Percentiles rank a stretch among this genome's conserved stretches.
phyloP scores from a whole-genome alignment of 441 rosid genomes.

The Aquilaria agallochum region DNA sequence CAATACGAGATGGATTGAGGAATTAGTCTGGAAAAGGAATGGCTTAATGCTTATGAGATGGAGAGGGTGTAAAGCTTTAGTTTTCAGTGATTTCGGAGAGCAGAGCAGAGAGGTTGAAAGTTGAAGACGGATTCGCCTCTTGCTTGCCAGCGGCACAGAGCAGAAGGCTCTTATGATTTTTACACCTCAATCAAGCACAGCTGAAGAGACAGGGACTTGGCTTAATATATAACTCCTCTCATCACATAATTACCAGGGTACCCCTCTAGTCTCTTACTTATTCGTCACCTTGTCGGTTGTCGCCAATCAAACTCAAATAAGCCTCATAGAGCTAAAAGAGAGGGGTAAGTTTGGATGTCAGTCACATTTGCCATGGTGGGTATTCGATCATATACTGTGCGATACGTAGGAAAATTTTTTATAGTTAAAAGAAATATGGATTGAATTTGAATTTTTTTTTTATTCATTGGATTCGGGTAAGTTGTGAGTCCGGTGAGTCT shows the following conservation, averaged over 20 bases:
- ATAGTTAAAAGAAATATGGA: no score
- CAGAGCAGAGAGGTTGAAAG: background rate
- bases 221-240: no score
- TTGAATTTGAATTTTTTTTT: no score
- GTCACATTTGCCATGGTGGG: no score
- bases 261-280: background rate
- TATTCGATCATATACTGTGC: no score
- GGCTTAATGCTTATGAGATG: background rate
- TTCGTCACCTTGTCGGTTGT: no score
- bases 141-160: background rate
- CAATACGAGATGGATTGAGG: background rate
- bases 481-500: no score
- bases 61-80: background rate
- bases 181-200: background rate
- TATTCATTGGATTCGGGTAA: no score
- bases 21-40: background rate
- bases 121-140: conserved; percentile 7
- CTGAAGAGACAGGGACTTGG: conserved; percentile 8
- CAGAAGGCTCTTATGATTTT: conserved; percentile 8
- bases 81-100: background rate
- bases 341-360: no score
- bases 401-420: no score
- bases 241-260: conserved; percentile 7
- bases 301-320: no score
- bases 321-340: no score